A percentile compares a stretch with the other conserved stretches of the same genome.
Evolutionary conservation across 176 grass and related monocot species (phyloP).

Genomic region (Raddia distichophylla): DNA sequence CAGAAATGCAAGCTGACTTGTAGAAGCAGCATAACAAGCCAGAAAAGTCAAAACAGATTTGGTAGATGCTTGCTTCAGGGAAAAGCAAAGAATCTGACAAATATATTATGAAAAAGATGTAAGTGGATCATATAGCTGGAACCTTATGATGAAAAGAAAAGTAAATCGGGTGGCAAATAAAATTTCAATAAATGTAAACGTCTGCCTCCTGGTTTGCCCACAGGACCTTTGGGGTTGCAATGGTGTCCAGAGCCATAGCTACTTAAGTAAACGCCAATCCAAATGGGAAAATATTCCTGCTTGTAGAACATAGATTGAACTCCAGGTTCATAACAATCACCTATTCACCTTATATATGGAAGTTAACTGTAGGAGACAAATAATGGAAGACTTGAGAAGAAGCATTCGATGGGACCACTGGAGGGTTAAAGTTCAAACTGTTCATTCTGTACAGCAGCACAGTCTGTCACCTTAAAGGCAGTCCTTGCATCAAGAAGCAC

Average conservation of each 20-base stretch:
- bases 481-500: not conserved
- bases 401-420: not conserved
- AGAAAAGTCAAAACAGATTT: not conserved
- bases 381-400: not conserved
- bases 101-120: not conserved
- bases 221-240: not conserved
- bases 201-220: not conserved
- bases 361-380: not conserved
- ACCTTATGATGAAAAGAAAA: not conserved
- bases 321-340: not conserved
- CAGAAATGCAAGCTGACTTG: not conserved
- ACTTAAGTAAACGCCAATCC: not conserved
- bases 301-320: not conserved
- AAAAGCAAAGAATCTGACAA: slow-evolving; percentile 13
- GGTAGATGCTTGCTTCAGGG: not conserved
- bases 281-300: not conserved
- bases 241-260: not conserved
- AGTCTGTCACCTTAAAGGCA: not conserved
- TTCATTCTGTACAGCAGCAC: not conserved
- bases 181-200: not conserved
- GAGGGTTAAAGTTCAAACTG: not conserved
- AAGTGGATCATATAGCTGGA: slow-evolving; percentile 16
- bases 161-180: not conserved
- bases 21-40: not conserved
- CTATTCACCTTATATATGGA: not conserved